Base-by-base conservation (phyloP, 148 eudicot species). In the Heliosperma pusillum region DNA sequence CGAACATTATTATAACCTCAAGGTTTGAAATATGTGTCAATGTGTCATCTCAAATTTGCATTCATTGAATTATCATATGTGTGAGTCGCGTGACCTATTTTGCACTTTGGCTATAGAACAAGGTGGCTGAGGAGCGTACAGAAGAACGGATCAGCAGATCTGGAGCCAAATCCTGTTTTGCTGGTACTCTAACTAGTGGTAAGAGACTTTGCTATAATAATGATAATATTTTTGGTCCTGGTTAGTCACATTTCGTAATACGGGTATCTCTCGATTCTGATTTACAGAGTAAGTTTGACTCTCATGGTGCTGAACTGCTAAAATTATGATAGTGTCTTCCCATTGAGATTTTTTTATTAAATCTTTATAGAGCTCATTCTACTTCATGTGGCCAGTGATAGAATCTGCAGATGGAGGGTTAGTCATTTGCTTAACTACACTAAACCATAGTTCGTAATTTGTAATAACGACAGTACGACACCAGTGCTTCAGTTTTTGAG, bases 1-100 rank as follows among this genome's bases (percentile, higher is more conserved):
- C 66, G 96, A 92, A 80, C 85, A 87, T 61, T 89, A 89, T 79
- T 81, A 74, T 72, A 66, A 59, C 42, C 86, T 90, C 63, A 87
- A 92, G 99, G 99, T 92, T 69, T 70, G 88, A 53, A 40, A 57
- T 56, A 3, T 10, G 2, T 33, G 47, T 58, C 68, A 20, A 66
- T 20, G 9, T 71, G 30, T 76, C 56, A 44, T 45, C 58, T 63
- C 36, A 22, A 72, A 8, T 42, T 60, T 61, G 9, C 8, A 25
- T 66, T 19, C 17, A 19, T 47, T 47, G 53, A 9, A 67, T 40
- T 9, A 67, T 67, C 70, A n/a, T 24, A 44, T 29, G 30, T 40
- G 10, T 66, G n/a, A n/a, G n/a, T n/a, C n/a, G n/a, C n/a, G n/a
- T n/a, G 45, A 73, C 40, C 65, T 80, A 76, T 42, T 75, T 68